Conservation (phyloP, 2,329 filamentous ascomycete species). For the Pseudogymnoascus sp. region DNA sequence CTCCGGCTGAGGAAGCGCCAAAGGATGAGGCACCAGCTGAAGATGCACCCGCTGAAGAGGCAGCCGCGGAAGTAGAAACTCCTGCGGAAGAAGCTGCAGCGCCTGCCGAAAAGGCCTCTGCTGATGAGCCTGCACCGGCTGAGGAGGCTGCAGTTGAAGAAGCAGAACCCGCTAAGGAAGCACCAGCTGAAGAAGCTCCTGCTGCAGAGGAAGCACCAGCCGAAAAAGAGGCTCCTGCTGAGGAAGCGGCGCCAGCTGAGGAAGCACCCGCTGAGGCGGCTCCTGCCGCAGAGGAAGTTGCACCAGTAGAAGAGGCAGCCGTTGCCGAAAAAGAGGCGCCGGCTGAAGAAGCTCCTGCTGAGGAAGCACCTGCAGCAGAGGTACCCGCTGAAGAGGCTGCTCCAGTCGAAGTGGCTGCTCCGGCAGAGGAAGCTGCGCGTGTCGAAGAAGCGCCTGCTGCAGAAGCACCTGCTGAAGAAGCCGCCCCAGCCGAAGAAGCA, state of each 20-base stretch:
- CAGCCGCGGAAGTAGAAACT: no score
- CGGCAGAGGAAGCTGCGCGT: background rate
- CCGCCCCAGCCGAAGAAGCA: background rate
- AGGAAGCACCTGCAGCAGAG: background rate
- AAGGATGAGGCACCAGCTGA: background rate
- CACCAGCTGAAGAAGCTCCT: background rate
- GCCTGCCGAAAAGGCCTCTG: background rate
- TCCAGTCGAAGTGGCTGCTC: background rate
- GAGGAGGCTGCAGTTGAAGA: slow-evolving; percentile 3
- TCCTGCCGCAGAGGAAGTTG: background rate
- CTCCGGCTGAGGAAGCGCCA: background rate
- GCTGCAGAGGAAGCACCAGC: background rate
- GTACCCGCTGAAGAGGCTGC: background rate
- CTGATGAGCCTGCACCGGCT: background rate
- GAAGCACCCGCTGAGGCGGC: slow-evolving; percentile 12
- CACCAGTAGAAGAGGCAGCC: background rate
- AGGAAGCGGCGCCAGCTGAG: background rate
- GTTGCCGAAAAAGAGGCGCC: background rate
- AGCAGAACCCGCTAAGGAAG: background rate
- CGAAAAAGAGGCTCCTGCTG: background rate
- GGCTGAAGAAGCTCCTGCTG: background rate
- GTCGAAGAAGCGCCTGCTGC: slow-evolving; percentile 17
- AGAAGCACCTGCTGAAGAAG: slow-evolving; percentile 15
- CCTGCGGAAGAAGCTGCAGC: background rate
- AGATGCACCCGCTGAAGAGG: slow-evolving; percentile 8